Percentiles rank a stretch among this genome's conserved stretches.
These are phyloP conservation scores for Hymenoscyphus scutula DNA, from an alignment of 2,329 filamentous ascomycete genomes.

Conservation along the genomic window DNA sequence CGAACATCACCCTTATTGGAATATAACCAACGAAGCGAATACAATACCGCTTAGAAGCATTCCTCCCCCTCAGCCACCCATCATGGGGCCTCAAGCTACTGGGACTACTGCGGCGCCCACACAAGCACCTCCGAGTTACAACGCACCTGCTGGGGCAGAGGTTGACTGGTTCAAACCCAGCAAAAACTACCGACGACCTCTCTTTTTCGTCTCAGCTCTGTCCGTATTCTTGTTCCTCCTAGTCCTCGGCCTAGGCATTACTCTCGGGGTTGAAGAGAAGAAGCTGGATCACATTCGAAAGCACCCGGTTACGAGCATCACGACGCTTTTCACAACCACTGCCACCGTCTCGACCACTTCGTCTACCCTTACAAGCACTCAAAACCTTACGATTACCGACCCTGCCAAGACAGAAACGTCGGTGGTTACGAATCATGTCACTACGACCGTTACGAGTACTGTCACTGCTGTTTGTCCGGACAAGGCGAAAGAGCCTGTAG, in stretches of 20 bases:
- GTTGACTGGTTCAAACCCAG: neutral
- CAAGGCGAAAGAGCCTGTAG: neutral
- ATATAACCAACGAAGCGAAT: neutral
- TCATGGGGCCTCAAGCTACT: neutral
- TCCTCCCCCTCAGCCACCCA: neutral
- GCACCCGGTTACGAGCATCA: neutral
- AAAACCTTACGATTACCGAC: neutral
- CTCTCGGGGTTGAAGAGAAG: neutral
- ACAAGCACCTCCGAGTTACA: neutral
- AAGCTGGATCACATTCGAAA: neutral
- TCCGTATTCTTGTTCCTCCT: conserved; percentile 1
- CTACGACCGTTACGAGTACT: neutral
- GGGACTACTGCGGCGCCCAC: neutral
- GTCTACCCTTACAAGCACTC: neutral
- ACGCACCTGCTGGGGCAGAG: neutral
- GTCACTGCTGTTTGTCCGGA: neutral
- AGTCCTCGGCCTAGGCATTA: neutral
- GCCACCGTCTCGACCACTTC: neutral
- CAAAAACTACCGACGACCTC: neutral
- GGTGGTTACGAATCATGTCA: neutral
- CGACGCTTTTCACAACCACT: neutral
- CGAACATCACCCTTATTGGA: neutral
- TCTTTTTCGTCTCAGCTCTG: neutral
- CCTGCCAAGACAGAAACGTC: neutral
- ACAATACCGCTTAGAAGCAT: neutral